Conservation (phyloP, 495 filamentous ascomycete species). For the Chaetomium tenue region DNA sequence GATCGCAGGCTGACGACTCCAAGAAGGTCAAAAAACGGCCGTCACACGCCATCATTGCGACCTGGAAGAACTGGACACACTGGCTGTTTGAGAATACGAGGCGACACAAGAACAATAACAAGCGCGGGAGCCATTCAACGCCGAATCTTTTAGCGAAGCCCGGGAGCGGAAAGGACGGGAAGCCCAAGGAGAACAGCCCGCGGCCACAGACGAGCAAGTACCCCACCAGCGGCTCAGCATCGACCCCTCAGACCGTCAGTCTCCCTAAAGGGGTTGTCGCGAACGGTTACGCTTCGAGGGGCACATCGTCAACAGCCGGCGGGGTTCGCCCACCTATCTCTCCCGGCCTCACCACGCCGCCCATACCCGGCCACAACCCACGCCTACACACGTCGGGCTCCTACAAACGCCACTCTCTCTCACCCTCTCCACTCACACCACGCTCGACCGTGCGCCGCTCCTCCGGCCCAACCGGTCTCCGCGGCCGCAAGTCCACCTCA, state of each 20-base stretch:
- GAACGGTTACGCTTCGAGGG: constrained; percentile 34
- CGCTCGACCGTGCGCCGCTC: constrained; percentile 77
- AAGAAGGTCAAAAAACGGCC: constrained; percentile 50
- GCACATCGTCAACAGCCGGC: neutral
- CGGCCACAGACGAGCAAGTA: constrained; percentile 57
- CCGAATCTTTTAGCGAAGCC: constrained; percentile 50
- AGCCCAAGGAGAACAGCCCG: constrained; percentile 49
- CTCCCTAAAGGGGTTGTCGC: constrained; percentile 40
- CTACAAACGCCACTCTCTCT: constrained; percentile 78
- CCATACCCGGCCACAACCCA: constrained; percentile 46
- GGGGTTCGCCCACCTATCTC: constrained; percentile 18
- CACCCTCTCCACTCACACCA: constrained; percentile 85
- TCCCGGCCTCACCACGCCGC: constrained; percentile 35
- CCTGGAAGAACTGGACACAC: constrained; percentile 68
- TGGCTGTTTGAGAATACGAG: constrained; percentile 53
- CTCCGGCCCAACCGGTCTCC: constrained; percentile 59
- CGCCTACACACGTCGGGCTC: constrained; percentile 52
- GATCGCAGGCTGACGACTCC: constrained; percentile 30
- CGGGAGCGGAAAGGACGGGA: constrained; percentile 42
- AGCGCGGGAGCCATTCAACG: constrained; percentile 54
- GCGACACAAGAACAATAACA: constrained; percentile 41
- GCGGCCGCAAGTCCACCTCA: constrained; percentile 93
- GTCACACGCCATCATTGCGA: constrained; percentile 56
- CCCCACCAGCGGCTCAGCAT: constrained; percentile 31
- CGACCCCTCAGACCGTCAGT: constrained; percentile 29